phyloP scores from a whole-genome alignment of 2,329 filamentous ascomycete species.

The Juglanconis oblonga region DNA sequence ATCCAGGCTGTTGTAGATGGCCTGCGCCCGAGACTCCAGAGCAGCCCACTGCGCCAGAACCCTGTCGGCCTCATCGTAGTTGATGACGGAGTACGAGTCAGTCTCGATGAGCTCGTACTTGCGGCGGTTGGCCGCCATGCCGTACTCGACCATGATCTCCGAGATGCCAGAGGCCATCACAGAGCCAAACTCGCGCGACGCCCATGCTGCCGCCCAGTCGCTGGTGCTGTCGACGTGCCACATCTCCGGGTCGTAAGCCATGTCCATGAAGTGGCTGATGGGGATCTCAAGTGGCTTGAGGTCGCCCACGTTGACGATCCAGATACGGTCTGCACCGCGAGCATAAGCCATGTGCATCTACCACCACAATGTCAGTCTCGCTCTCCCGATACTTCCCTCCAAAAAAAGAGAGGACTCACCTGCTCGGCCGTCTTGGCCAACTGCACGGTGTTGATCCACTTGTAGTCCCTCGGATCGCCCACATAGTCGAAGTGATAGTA shows the following conservation, averaged over 20 bases:
- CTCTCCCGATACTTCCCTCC: neutral
- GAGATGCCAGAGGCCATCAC: conserved; percentile 46
- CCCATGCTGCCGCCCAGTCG: conserved; percentile 52
- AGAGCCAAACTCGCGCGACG: conserved; percentile 53
- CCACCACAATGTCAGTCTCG: neutral
- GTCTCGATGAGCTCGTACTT: conserved; percentile 63
- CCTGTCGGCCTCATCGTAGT: conserved; percentile 62
- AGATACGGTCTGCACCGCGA: conserved; percentile 57
- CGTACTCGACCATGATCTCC: conserved; percentile 52
- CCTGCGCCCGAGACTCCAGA: conserved; percentile 52
- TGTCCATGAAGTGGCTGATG: conserved; percentile 64
- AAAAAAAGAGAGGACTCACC: conserved; percentile 4
- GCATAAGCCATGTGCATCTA: conserved; percentile 59
- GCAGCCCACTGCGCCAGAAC: conserved; percentile 54
- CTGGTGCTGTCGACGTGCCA: conserved; percentile 55
- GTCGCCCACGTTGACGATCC: conserved; percentile 67
- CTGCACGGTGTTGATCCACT: conserved; percentile 64
- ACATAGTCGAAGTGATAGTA: conserved; percentile 61
- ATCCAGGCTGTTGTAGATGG: conserved; percentile 52
- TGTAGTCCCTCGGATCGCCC: conserved; percentile 45
- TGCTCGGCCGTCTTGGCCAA: conserved; percentile 58
- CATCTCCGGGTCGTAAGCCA: conserved; percentile 60
- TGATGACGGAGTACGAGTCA: conserved; percentile 56
- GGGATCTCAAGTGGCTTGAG: conserved; percentile 64
- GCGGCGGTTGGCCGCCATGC: conserved; percentile 51